phyloP scores from a whole-genome alignment of 352 stramenopile species.

The Pythium scleroteichum region DNA sequence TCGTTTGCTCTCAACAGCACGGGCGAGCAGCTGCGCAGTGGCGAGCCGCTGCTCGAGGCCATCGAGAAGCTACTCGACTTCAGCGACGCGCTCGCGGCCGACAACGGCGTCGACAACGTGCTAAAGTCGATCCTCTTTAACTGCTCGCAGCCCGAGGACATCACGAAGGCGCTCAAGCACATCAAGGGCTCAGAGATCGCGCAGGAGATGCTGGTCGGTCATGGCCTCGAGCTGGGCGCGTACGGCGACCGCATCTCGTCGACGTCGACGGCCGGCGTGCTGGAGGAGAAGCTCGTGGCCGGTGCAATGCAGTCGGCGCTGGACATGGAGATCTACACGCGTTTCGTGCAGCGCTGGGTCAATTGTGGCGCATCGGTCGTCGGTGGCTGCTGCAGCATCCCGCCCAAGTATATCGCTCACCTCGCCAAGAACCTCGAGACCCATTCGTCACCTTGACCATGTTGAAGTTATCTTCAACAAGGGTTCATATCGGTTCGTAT shows the following conservation, averaged over 20 bases:
- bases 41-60: slow-evolving; percentile 59
- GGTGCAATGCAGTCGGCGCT: slow-evolving; percentile 68
- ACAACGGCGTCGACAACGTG: slow-evolving; percentile 19
- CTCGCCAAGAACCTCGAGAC: slow-evolving; percentile 20
- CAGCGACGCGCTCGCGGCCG: slow-evolving; percentile 8
- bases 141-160: slow-evolving; percentile 90
- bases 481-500: slow-evolving; percentile 7
- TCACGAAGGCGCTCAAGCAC: slow-evolving; percentile 74
- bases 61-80: slow-evolving; percentile 55
- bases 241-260: slow-evolving; percentile 90
- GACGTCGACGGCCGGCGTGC: slow-evolving; percentile 49
- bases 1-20: slow-evolving; percentile 83
- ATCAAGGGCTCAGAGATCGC: slow-evolving; percentile 42
- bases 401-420: slow-evolving; percentile 73
- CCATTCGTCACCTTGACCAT: slow-evolving; percentile 9
- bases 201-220: slow-evolving; percentile 32
- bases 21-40: slow-evolving; percentile 77
- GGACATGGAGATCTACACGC: slow-evolving; percentile 62
- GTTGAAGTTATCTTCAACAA: background rate
- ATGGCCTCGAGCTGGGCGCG: slow-evolving; percentile 59
- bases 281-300: slow-evolving; percentile 73
- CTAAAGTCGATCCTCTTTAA: slow-evolving; percentile 90
- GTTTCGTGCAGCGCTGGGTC: slow-evolving; percentile 81
- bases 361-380: slow-evolving; percentile 72
- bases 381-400: slow-evolving; percentile 89